Evolutionary conservation across 2,329 filamentous ascomycete species (phyloP).

Genomic region (Akanthomyces uredinophilus): DNA sequence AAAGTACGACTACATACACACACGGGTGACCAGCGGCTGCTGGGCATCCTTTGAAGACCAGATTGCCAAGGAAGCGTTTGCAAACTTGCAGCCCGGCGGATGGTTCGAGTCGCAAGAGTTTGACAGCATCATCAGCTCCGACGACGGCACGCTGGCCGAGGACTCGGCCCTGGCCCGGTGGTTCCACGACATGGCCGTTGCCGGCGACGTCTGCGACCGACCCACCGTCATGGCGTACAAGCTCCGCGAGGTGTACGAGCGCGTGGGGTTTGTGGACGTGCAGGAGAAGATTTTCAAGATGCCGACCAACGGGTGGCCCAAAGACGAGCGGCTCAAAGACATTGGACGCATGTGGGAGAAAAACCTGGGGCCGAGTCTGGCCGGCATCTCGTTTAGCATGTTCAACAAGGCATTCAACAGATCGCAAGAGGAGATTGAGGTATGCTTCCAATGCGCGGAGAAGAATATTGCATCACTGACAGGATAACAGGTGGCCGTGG

Average conservation of each 20-base stretch:
- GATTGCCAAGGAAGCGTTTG: conserved; percentile 47
- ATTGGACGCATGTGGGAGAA: conserved; percentile 42
- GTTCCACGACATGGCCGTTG: conserved; percentile 35
- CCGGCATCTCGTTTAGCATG: conserved; percentile 38
- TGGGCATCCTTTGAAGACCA: conserved; percentile 44
- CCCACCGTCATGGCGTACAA: conserved; percentile 31
- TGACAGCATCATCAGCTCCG: conserved; percentile 33
- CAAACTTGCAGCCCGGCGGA: conserved; percentile 45
- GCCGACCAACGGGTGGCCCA: conserved; percentile 51
- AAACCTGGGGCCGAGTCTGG: conserved; percentile 39
- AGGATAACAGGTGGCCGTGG: conserved; percentile 37
- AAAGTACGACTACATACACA: conserved; percentile 51
- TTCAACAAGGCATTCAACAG: conserved; percentile 37
- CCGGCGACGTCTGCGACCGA: conserved; percentile 33
- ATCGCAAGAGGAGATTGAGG: conserved; percentile 45
- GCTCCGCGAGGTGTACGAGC: conserved; percentile 34
- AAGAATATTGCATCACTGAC: conserved; percentile 11
- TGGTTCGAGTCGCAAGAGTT: conserved; percentile 52
- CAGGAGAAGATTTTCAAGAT: conserved; percentile 48
- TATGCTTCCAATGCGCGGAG: conserved; percentile 22
- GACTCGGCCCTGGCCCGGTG: conserved; percentile 36
- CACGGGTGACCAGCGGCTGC: conserved; percentile 43
- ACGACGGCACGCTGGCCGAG: conserved; percentile 40
- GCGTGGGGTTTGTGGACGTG: conserved; percentile 52
- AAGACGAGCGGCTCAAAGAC: conserved; percentile 37